phyloP scores from a whole-genome alignment of 2,329 filamentous ascomycete species.

The Sordariomycetes sp. region DNA sequence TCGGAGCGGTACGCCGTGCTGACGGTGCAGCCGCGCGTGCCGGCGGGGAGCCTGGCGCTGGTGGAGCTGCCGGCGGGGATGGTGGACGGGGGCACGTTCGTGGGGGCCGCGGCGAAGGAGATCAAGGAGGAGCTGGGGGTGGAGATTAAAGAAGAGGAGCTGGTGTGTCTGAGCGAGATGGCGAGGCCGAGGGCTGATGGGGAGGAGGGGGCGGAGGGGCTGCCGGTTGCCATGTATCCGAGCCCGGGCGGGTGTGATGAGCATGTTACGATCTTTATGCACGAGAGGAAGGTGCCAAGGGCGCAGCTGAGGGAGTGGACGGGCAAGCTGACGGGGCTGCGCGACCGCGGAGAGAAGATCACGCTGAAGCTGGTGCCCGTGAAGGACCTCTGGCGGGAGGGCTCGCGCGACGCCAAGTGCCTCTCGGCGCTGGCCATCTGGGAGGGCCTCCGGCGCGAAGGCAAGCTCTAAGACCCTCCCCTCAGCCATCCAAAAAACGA shows the following conservation, averaged over 20 bases:
- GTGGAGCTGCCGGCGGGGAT: conserved; percentile 48
- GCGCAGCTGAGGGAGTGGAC: conserved; percentile 41
- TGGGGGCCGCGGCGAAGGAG: conserved; percentile 47
- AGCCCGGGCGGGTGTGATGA: conserved; percentile 52
- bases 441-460: conserved; percentile 40
- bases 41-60: conserved; percentile 42
- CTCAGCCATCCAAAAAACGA: not conserved
- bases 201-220: conserved; percentile 14
- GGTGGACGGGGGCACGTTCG: conserved; percentile 46
- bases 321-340: conserved; percentile 45
- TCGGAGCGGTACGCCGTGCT: conserved; percentile 45
- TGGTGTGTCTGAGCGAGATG: conserved; percentile 42
- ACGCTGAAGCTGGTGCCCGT: conserved; percentile 47
- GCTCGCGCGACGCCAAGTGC: conserved; percentile 47
- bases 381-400: conserved; percentile 46
- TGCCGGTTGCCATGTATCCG: conserved; percentile 42
- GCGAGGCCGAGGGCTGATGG: conserved; percentile 21
- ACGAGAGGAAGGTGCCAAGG: conserved; percentile 40
- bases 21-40: conserved; percentile 48
- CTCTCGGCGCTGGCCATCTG: conserved; percentile 48
- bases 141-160: conserved; percentile 32
- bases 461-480: conserved; percentile 20
- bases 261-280: conserved; percentile 45
- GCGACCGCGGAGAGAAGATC: conserved; percentile 50
- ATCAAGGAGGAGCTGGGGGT: conserved; percentile 50